Evolutionary conservation across 306 rosid genomes (phyloP), one percentile per base, ranked within the genome.

Genomic region (Pyrus pyrifolia): DNA sequence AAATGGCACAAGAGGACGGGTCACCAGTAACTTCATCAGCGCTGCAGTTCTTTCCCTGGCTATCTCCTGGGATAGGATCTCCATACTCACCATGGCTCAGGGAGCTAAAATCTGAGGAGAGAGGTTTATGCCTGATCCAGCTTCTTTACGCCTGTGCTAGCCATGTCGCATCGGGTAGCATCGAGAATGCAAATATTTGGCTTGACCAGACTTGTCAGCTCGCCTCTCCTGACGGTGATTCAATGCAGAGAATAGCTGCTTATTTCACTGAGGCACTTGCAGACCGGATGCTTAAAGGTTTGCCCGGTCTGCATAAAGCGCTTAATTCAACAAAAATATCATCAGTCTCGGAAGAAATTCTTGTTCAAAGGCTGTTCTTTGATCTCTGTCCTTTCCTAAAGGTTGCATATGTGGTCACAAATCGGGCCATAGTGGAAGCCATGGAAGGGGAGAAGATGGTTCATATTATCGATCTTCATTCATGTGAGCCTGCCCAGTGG

Each of bases 401-500:
- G 84, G 89, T 90, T 63, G 85, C 97, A 1, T 87, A 90, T 80
- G 76, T 87, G 81, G 80, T 88, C 60, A 88, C 96, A 42, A 90
- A 94, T 70, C 97, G 89, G 70, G 95, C 96, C n/a, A 92, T 92
- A 62, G 60, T 90, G 5, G 97, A 94, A 78, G 84, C 93, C 0
- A 92, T 94, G 97, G 93, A 90, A 62, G 87, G 87, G 19, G 97
- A 94, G 78, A 80, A 77, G 58, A 74, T 86, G 61, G 87, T 94
- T 77, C 98, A 94, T 35, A 89, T 94, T 9, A 86, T 94, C 72
- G 98, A 94, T 86, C 90, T 92, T 21, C 87, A 89, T 58, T 86
- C 93, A 38, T 87, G 81, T 69, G 92, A 92, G 71, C 97, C 95
- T 33, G 89, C 90, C 0, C 96, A 94, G 67, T 91, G 96, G 98